phyloP scores from a whole-genome alignment of 2,329 filamentous ascomycete species.

The Penicillium sp. region DNA sequence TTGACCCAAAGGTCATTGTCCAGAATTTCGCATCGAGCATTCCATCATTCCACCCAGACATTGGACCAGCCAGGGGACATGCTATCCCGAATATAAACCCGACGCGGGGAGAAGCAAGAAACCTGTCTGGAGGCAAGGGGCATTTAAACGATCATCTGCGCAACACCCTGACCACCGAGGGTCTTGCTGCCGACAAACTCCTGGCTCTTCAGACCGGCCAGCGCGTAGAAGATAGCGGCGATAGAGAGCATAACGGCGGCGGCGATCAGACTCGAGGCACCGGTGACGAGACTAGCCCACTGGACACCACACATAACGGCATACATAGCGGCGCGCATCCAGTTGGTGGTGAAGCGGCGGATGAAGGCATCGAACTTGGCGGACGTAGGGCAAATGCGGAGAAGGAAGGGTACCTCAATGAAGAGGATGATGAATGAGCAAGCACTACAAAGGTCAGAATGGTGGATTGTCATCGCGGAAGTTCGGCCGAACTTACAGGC shows the following conservation, averaged over 20 bases:
- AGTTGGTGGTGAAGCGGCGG: constrained; percentile 92
- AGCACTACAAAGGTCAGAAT: constrained; percentile 62
- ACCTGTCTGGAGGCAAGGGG: constrained; percentile 7
- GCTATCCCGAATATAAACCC: constrained; percentile 2
- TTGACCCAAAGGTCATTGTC: constrained; percentile 24
- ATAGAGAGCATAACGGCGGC: constrained; percentile 81
- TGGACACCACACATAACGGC: constrained; percentile 78
- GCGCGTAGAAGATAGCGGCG: constrained; percentile 76
- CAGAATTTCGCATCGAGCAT: constrained; percentile 29
- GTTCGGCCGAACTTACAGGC: constrained; percentile 56
- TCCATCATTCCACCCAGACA: constrained; percentile 25
- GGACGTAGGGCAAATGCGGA: constrained; percentile 97
- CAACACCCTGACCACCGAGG: constrained; percentile 88
- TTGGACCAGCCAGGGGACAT: constrained; percentile 10
- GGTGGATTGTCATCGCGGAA: constrained; percentile 28
- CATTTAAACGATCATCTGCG: constrained; percentile 90
- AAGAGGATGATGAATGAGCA: constrained; percentile 79
- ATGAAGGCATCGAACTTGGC: constrained; percentile 86
- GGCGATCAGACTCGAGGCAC: constrained; percentile 77
- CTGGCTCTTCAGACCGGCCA: constrained; percentile 53
- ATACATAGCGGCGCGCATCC: constrained; percentile 92
- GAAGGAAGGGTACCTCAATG: constrained; percentile 88
- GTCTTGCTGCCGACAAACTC: constrained; percentile 78
- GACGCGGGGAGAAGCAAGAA: constrained; percentile 11
- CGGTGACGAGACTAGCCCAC: constrained; percentile 76